Percentiles rank a stretch among this genome's conserved stretches.
These are phyloP conservation scores for Chaetomium fimeti DNA, from an alignment of 495 filamentous ascomycete genomes.

Conservation along the genomic window DNA sequence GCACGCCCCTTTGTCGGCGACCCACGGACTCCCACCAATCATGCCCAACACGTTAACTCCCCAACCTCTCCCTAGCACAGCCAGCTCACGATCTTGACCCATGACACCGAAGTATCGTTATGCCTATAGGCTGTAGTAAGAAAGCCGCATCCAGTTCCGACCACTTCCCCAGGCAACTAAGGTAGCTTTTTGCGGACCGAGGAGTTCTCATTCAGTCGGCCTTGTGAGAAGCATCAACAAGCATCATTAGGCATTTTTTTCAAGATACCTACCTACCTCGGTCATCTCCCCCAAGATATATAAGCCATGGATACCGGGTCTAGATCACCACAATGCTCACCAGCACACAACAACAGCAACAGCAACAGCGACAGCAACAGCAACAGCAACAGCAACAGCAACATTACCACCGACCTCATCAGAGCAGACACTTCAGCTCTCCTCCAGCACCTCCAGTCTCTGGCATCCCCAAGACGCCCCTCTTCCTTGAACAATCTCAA, in stretches of 20 bases:
- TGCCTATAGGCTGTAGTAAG: background rate
- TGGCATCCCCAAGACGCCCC: background rate
- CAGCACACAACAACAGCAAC: background rate
- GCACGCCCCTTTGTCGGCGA: background rate
- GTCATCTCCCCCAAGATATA: background rate
- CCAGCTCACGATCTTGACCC: background rate
- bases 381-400: background rate
- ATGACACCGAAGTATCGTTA: background rate
- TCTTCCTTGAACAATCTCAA: background rate
- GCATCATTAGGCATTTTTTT: no score
- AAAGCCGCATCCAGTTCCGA: background rate
- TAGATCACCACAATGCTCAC: background rate
- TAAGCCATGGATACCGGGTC: constrained; percentile 1
- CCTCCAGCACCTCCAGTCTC: background rate
- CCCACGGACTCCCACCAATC: background rate
- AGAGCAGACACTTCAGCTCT: background rate
- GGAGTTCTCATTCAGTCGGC: background rate
- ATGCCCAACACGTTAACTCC: background rate
- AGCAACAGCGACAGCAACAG: background rate
- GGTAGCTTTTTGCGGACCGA: background rate
- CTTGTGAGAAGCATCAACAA: no score
- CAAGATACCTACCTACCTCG: no score
- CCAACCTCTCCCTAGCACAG: background rate
- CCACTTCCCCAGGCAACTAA: background rate
- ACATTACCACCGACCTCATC: background rate